A percentile compares a stretch with the other conserved stretches of the same genome.
Evolutionary conservation across 2,329 filamentous ascomycete genomes (phyloP).

Genomic region (Hortaea werneckii): DNA sequence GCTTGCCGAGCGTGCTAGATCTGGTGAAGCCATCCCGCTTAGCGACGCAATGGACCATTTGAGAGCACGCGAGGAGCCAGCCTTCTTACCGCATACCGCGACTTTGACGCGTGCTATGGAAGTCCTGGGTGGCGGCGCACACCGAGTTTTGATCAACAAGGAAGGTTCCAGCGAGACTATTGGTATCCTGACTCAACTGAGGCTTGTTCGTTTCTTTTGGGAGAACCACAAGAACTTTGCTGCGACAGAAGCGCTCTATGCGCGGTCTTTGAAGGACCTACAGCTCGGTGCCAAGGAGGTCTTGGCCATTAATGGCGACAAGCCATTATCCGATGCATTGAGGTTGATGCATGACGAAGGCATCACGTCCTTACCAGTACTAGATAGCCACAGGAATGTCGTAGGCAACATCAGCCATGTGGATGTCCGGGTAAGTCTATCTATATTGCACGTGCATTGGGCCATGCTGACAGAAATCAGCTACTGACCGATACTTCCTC

Average conservation of each 20-base stretch:
- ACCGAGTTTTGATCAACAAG: conserved; percentile 68
- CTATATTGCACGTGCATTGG: not conserved
- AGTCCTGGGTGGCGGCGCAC: conserved; percentile 80
- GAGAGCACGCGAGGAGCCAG: conserved; percentile 61
- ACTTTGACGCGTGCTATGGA: conserved; percentile 75
- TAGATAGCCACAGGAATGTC: conserved; percentile 83
- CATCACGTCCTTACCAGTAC: conserved; percentile 82
- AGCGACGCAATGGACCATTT: conserved; percentile 53
- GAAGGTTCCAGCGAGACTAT: conserved; percentile 59
- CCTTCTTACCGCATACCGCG: conserved; percentile 61
- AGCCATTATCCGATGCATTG: conserved; percentile 72
- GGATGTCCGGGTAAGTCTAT: conserved; percentile 58
- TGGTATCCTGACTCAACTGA: conserved; percentile 77
- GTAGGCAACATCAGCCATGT: conserved; percentile 93
- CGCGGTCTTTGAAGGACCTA: conserved; percentile 64
- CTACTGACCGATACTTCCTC: conserved; percentile 82
- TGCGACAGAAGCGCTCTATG: conserved; percentile 72
- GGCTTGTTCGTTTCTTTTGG: conserved; percentile 87
- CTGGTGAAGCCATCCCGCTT: conserved; percentile 62
- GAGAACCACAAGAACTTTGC: conserved; percentile 84
- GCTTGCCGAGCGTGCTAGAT: conserved; percentile 65
- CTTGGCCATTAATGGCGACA: conserved; percentile 84
- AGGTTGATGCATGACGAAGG: conserved; percentile 84
- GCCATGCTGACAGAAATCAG: conserved; percentile 26
- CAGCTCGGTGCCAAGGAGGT: conserved; percentile 71